Base-by-base conservation (phyloP, 495 filamentous ascomycete species). In the Bombardia bombarda region DNA sequence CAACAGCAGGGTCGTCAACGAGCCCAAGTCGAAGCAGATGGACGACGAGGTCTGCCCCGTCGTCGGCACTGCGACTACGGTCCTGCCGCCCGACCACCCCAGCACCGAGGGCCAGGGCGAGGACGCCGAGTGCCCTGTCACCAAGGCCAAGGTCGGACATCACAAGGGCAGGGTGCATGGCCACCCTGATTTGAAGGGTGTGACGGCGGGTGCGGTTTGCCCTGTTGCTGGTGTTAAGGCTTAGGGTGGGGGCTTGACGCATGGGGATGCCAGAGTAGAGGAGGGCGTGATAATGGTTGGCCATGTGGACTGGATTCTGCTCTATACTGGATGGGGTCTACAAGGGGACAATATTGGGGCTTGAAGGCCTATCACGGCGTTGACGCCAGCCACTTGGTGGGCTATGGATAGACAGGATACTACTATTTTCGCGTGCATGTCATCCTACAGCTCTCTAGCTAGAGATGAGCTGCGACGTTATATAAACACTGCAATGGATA, bases 101-200 rank as follows among this genome's bases (percentile, higher is more conserved):
- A 57, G 47, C 17, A 67, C 66, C 6, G 56, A 60, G 1, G 65
- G 56, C 39, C 61, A 58, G 40, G 49, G 44, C 7, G 67, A 69
- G 46, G 67, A 69, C 9, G 62, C 50, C 19, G 64, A 65, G 37
- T 75, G 74, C 47, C 71, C 71, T 5, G 60, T 77, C 32, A 73
- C 70, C 20, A 70, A 70, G 56, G 68, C 68, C 28, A 57, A 55
- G 42, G 61, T 71, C 1, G 67, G 63, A 10, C 67, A 71, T 36
- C 67, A 71, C 42, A 65, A 68, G 52, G 67, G 66, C 24, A 66
- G 58, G 45, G 50, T 72, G n/a, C 31, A 53, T 22, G 61, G 45
- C 5, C 68, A 70, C 38, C 68, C 68, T 7, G 57, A 50, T 17
- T 47, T 70, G 31, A 40, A 34, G 18, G 35, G 43, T 0, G 60